Evolutionary conservation across 2,329 filamentous ascomycete species (phyloP).

Genomic region (Periconia macrospinosa): DNA sequence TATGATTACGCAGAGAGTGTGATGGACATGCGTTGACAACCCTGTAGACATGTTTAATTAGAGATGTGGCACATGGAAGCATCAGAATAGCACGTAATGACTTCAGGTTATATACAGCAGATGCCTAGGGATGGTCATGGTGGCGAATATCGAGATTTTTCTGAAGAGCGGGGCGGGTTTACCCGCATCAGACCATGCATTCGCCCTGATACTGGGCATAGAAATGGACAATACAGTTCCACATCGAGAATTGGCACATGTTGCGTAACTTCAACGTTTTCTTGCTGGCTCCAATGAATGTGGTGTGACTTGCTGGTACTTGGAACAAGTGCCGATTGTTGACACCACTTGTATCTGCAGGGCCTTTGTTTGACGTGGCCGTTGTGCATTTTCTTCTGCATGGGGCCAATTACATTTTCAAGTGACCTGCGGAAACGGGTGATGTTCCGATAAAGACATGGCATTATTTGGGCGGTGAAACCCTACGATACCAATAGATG

Average conservation of each 20-base stretch:
- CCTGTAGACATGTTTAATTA: not conserved
- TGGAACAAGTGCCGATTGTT: not conserved
- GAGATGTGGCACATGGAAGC: not conserved
- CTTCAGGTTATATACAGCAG: not conserved
- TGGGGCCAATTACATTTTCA: not conserved
- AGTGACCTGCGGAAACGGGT: not conserved
- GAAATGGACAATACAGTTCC: not conserved
- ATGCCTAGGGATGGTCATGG: not conserved
- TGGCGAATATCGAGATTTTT: not conserved
- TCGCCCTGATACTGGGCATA: not conserved
- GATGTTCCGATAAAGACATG: not conserved
- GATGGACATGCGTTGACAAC: not conserved
- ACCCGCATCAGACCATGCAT: not conserved
- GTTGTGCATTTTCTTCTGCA: not conserved
- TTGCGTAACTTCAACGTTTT: not conserved
- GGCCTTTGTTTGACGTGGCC: not conserved
- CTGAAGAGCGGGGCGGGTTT: no score
- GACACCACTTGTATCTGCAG: not conserved
- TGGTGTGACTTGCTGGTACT: not conserved
- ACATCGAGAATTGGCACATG: not conserved
- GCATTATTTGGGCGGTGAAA: not conserved
- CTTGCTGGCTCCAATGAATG: slow-evolving; percentile 2
- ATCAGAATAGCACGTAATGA: not conserved
- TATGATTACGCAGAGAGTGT: not conserved
- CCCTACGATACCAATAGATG: no score